phyloP scores from a whole-genome alignment of 768 basidiomycete species.

The Lentinula raphanica region DNA sequence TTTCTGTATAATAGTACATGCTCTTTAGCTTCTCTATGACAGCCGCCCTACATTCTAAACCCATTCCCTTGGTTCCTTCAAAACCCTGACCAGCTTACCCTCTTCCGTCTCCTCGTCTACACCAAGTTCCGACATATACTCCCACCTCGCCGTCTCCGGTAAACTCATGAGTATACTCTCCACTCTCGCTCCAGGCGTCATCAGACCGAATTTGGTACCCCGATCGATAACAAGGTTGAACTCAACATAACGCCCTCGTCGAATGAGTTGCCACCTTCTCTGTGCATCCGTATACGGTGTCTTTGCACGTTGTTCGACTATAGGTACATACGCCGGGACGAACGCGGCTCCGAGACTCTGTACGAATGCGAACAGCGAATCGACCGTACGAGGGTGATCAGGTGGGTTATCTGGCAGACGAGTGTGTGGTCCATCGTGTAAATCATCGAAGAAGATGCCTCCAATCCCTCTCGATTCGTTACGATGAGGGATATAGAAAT shows the following conservation, averaged over 20 bases:
- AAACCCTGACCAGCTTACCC: conserved; percentile 52
- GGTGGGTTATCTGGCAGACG: conserved; percentile 39
- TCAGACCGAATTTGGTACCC: conserved; percentile 83
- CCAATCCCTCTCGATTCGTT: conserved; percentile 84
- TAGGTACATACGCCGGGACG: conserved; percentile 85
- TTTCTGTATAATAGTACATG: neutral
- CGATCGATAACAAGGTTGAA: conserved; percentile 87
- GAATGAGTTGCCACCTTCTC: conserved; percentile 88
- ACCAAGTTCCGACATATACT: conserved; percentile 79
- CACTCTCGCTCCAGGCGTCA: conserved; percentile 79
- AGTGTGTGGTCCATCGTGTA: conserved; percentile 61
- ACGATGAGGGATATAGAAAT: conserved; percentile 91
- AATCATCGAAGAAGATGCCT: conserved; percentile 95
- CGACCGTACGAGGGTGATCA: conserved; percentile 48
- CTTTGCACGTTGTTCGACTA: conserved; percentile 55
- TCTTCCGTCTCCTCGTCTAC: conserved; percentile 59
- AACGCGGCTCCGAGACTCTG: conserved; percentile 73
- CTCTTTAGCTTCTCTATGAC: neutral
- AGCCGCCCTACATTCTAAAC: conserved; percentile 19
- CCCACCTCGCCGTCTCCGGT: conserved; percentile 85
- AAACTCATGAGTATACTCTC: conserved; percentile 90
- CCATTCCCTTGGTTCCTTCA: conserved; percentile 67
- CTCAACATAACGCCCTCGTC: conserved; percentile 92
- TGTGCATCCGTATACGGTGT: conserved; percentile 59
- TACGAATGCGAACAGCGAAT: conserved; percentile 75